Evolutionary conservation across 495 filamentous ascomycete genomes (phyloP).

Genomic region (Talaromyces ruber): DNA sequence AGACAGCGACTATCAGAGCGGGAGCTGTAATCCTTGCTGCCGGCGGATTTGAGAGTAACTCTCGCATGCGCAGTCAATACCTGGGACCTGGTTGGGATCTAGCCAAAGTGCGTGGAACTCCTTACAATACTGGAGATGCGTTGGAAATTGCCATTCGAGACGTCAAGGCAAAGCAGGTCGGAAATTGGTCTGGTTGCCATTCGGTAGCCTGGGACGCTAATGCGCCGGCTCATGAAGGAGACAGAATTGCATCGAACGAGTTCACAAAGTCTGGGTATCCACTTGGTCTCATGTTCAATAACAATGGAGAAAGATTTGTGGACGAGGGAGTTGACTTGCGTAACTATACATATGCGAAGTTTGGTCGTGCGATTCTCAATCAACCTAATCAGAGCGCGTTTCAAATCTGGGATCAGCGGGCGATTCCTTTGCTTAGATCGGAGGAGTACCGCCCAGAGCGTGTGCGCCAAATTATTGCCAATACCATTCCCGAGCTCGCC

Average conservation of each 20-base stretch:
- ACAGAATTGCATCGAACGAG: conserved; percentile 48
- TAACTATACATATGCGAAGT: conserved; percentile 57
- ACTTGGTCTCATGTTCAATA: conserved; percentile 53
- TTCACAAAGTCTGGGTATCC: conserved; percentile 62
- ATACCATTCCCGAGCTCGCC: conserved; percentile 44
- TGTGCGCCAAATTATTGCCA: conserved; percentile 37
- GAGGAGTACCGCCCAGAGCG: conserved; percentile 53
- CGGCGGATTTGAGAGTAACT: conserved; percentile 54
- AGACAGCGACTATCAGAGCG: conserved; percentile 26
- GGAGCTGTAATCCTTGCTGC: conserved; percentile 44
- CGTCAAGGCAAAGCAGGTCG: conserved; percentile 35
- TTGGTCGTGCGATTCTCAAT: conserved; percentile 45
- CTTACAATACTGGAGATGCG: conserved; percentile 49
- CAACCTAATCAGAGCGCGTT: conserved; percentile 50
- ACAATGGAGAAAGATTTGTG: conserved; percentile 47
- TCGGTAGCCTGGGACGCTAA: conserved; percentile 55
- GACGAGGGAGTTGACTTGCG: conserved; percentile 55
- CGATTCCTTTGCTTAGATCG: conserved; percentile 34
- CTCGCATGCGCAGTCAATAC: conserved; percentile 44
- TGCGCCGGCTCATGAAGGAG: conserved; percentile 37
- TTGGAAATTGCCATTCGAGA: conserved; percentile 42
- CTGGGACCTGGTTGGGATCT: conserved; percentile 55
- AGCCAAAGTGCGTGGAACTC: conserved; percentile 51
- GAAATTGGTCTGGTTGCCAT: conserved; percentile 56
- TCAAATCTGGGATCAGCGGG: conserved; percentile 51